Base-by-base conservation (phyloP, 148 eudicot species). In the Fagopyrum homotropicum region DNA sequence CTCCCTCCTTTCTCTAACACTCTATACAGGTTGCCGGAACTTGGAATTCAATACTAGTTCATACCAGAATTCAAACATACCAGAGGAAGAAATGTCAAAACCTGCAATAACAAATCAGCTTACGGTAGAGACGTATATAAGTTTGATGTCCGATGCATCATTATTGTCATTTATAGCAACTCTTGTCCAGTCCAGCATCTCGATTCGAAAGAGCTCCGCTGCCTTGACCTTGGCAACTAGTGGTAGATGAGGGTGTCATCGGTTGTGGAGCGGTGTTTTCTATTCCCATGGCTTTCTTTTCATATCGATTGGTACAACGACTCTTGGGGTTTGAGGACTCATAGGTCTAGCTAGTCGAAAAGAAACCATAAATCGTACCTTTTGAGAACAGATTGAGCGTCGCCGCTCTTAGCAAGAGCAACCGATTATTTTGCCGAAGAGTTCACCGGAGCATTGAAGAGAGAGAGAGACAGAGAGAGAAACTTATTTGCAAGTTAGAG, bases 241-340 rank as follows among this genome's bases (percentile, higher is more conserved):
- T 16, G 72, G 72, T 4, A 69, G 44, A 1, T 26, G 4, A 44
- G 72, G 72, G 72, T 69, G 72, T 48, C 72, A 69, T 3, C 72
- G 72, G 72, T 69, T 69, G 72, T 69, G 72, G 11, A 69, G 72
- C 11, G 72, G 72, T 0, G 29, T 10, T 9, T 69, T 10, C 50
- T 69, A 48, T 7, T 69, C 72, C 72, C 72, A 69, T 45, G 72
- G 49, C 50, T 69, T 69, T 5, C 15, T 15, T 69, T 44, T 11
- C 72, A 69, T 49, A 12, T 69, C 72, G 29, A 69, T 69, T 6
- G 49, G 72, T 17, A 44, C 72, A 2, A 44, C 72, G 3, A 69
- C 9, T 5, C 50, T 44, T 15, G 72, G 49, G 46, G 45, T 35
- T 15, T 16, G 71, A 43, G 46, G 46, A 66, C 45, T 45, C 71